Conservation (phyloP, 345 rosid species). For the Gossypium turneri region DNA sequence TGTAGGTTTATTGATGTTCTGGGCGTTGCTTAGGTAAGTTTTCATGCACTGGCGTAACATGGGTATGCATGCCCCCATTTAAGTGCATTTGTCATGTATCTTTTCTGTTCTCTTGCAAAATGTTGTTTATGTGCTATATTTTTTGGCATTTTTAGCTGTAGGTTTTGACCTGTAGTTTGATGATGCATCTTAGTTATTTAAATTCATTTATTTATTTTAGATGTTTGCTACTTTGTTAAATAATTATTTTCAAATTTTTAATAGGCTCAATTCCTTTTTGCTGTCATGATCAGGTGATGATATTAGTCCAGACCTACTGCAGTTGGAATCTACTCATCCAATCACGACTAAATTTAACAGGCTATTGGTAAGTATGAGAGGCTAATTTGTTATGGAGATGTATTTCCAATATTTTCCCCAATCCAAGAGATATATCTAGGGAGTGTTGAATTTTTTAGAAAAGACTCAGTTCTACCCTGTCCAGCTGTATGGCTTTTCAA, state of each 20-base stretch:
- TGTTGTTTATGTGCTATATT: conserved; percentile 1
- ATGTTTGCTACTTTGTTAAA: not conserved
- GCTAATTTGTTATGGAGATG: not conserved
- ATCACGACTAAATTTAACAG: conserved; percentile 53
- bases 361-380: conserved; percentile 59
- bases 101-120: not conserved
- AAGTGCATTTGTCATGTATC: not conserved
- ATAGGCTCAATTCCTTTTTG: conserved; percentile 15
- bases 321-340: conserved; percentile 48
- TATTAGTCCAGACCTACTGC: conserved; percentile 33
- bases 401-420: not conserved
- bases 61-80: not conserved
- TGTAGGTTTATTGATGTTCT: conserved; percentile 10
- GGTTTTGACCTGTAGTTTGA: not conserved
- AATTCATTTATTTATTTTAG: not conserved
- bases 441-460: not conserved
- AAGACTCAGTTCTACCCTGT: not conserved
- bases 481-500: not conserved
- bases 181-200: not conserved
- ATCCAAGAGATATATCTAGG: not conserved
- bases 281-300: conserved; percentile 33
- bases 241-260: conserved; percentile 9
- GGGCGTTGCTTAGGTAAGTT: not conserved
- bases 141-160: not conserved
- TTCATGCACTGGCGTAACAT: not conserved